These are phyloP conservation scores for Leccinum incarnatum DNA, from an alignment of 768 basidiomycete species.

Conservation along the genomic window DNA sequence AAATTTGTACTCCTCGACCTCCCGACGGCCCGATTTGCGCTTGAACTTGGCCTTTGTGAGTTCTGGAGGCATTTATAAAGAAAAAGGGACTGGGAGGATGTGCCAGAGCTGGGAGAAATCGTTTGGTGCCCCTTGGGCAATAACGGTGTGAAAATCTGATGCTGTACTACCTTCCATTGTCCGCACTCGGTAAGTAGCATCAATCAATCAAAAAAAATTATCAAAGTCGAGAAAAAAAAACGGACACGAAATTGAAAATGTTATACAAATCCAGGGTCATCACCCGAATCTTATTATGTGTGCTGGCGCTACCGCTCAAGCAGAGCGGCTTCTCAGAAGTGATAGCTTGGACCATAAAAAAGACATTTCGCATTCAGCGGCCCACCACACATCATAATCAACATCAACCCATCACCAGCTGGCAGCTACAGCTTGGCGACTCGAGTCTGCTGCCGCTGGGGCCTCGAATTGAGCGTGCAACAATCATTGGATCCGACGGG, in stretches of 20 bases:
- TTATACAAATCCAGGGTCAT: background rate
- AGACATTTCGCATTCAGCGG: conserved; percentile 20
- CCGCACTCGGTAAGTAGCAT: conserved; percentile 5
- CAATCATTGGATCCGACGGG: background rate
- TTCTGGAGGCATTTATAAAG: conserved; percentile 51
- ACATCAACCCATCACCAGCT: background rate
- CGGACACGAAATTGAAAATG: background rate
- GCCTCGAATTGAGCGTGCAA: background rate
- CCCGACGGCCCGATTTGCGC: conserved; percentile 47
- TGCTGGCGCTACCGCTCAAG: background rate
- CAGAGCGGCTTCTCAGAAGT: background rate
- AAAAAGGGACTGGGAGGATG: conserved; percentile 7
- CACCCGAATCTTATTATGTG: background rate
- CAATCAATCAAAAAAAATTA: background rate
- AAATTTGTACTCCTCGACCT: conserved; percentile 48
- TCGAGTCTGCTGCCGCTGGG: background rate
- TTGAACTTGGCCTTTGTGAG: conserved; percentile 49
- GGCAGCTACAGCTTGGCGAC: background rate
- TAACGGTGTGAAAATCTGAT: conserved; percentile 30
- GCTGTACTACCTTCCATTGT: conserved; percentile 10
- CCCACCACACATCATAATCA: background rate
- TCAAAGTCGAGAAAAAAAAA: background rate
- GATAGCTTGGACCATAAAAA: background rate
- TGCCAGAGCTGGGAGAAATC: conserved; percentile 19
- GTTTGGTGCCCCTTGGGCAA: conserved; percentile 4